Base-by-base conservation (phyloP, 768 basidiomycete genomes). In the Leucogyrophana mollusca region DNA sequence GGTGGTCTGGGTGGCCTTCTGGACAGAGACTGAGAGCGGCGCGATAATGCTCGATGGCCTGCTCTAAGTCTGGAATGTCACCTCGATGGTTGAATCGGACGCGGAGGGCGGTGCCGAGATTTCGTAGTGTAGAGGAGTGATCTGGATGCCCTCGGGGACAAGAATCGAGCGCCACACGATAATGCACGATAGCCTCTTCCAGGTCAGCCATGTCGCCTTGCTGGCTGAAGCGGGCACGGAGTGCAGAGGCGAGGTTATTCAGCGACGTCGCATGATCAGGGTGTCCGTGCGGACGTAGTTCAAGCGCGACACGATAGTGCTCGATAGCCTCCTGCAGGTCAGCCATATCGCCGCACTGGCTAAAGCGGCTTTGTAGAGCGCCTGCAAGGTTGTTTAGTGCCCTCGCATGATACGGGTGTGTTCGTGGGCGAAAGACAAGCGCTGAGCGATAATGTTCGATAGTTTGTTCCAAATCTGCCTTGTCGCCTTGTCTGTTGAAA, bases 11-110 rank as follows among this genome's bases (percentile, higher is more conserved):
- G 16, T 42, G 21, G 14, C 22, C 40, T 6, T 42, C 4, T 13
- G 40, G 23, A 25, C 40, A 25, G 14, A 4, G 25, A 14, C 18
- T 16, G 22, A 42, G 25, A 33, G n/a, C 32, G 32, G 9, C 32
- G 32, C 32, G 32, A 23, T 61, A 36, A 21, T 51, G 53, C 34
- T 42, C 50, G 35, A 68, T 59, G 13, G 59, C 52, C 30, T 46
- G 48, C 20, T 64, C 42, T 17, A 65, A 51, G 39, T 65, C 61
- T 9, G 39, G 23, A 30, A 43, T 30, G 23, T 59, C 37, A 16
- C 56, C 55, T 13, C 30, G 18, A 9, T 41, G 24, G 0, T 14
- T 17, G 37, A 52, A 55, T 13, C 62, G 62, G 21, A 37, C n/a
- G 14, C n/a, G 42, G 37, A 60, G 59, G 24, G 55, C 51, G 23